phyloP scores from a whole-genome alignment of 306 rosid species.

The Astragalus glycyphyllos region DNA sequence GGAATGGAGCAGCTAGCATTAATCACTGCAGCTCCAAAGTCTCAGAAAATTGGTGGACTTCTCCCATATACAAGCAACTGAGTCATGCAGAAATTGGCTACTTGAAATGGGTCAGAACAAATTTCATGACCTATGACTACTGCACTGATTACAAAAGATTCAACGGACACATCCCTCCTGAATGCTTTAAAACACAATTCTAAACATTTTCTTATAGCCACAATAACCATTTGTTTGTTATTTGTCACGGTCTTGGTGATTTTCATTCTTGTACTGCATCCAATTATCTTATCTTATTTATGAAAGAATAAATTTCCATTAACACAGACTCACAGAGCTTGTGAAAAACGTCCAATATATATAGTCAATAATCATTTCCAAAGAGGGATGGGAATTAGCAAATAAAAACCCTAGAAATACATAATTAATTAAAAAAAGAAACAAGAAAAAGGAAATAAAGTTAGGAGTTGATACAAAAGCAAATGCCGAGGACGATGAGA shows the following conservation, averaged over 20 bases:
- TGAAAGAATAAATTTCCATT: slow-evolving; percentile 11
- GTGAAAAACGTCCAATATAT: not conserved
- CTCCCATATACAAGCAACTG: slow-evolving; percentile 50
- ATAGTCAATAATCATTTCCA: not conserved
- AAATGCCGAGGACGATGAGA: slow-evolving; percentile 75
- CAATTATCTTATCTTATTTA: not conserved
- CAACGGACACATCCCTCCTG: slow-evolving; percentile 57
- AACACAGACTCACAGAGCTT: too few species aligned
- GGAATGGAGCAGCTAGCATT: slow-evolving; percentile 59
- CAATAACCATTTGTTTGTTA: not conserved
- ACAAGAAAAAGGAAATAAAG: not conserved
- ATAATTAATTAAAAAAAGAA: not conserved
- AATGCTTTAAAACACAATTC: slow-evolving; percentile 59
- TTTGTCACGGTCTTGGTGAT: slow-evolving; percentile 40
- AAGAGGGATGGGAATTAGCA: slow-evolving; percentile 2
- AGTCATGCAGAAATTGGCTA: slow-evolving; percentile 44
- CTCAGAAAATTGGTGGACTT: slow-evolving; percentile 78
- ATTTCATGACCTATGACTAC: slow-evolving; percentile 71
- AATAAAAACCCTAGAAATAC: slow-evolving; percentile 6
- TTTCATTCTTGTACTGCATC: slow-evolving; percentile 10
- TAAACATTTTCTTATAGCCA: slow-evolving; percentile 5
- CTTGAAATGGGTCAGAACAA: slow-evolving; percentile 57
- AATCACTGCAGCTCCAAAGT: slow-evolving; percentile 53
- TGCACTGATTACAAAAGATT: slow-evolving; percentile 68
- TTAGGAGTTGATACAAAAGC: slow-evolving; percentile 63